Base-by-base conservation (phyloP, 805 yeast genomes). In the Priceomyces carsonii region DNA sequence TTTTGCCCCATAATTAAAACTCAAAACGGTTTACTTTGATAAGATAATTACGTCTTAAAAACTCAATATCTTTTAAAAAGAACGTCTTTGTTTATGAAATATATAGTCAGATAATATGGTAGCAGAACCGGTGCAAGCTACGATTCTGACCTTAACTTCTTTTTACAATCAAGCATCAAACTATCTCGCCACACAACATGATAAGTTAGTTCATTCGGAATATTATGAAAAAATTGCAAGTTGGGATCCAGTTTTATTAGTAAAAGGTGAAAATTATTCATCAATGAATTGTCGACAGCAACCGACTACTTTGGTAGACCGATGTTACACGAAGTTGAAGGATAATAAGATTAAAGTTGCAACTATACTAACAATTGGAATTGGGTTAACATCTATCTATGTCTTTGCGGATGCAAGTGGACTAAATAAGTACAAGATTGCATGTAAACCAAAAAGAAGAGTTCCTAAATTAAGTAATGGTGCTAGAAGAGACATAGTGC, bases 401-500 rank as follows among this genome's bases (percentile, higher is more conserved):
- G 37, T 36, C 29, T 40, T 38, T 31, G 18, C 31, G 6, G 14
- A 12, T 6, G 13, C 26, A 12, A 8, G 15, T 8, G 9, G 18
- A n/a, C 26, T 18, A 13, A 10, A 15, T 8, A 20, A 35, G 18
- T 18, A 12, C 5, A 35, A 32, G 23, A 17, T 15, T 14, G 9
- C 29, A 6, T 17, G n/a, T 6, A 28, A 18, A 17, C 24, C 36
- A 16, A 63, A 56, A 42, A 62, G 91, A 47, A 63, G 80, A 39
- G 95, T 89, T 1, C 69, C 72, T 4, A 71, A 79, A 39, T 65
- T 87, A 20, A 47, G 73, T 4, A 80, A 80, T 41, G 93, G 95
- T 2, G 84, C 85, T 3, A 64, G 96, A 32, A 71, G 73, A 40
- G 93, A 86, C 47, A 91, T 85, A 6, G 77, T 87, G 3, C 63